A percentile compares a stretch with the other conserved stretches of the same genome.
Evolutionary conservation across 306 rosid genomes (phyloP).

Genomic region (Medicago ruthenica): DNA sequence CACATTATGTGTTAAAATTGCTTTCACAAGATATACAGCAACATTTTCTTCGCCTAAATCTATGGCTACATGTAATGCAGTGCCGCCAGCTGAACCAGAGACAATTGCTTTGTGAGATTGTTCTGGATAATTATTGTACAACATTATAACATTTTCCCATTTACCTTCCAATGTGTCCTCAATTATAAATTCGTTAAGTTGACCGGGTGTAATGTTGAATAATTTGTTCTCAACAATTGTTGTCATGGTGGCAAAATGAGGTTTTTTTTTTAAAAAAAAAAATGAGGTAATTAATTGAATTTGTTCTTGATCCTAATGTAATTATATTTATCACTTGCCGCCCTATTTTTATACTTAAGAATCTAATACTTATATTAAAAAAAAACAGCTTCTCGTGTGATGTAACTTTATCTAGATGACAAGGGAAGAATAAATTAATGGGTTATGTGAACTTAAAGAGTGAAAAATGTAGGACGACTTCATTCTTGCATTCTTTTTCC

Average conservation of each 20-base stretch:
- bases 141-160: conserved; percentile 5
- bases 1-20: neutral
- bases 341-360: neutral
- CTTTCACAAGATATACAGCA: neutral
- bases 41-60: neutral
- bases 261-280: neutral
- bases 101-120: neutral
- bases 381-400: neutral
- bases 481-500: no score
- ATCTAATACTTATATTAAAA: neutral
- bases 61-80: conserved; percentile 3
- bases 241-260: neutral
- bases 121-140: neutral
- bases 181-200: neutral
- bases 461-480: no score
- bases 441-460: no score
- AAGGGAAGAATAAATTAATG: conserved; percentile 36
- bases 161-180: conserved; percentile 39
- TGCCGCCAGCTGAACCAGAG: neutral
- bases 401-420: conserved; percentile 26
- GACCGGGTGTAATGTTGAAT: neutral
- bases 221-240: neutral
- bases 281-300: neutral
- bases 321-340: neutral
- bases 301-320: neutral